Conservation (phyloP, 2,329 filamentous ascomycete genomes). For the Penicillium sp. region DNA sequence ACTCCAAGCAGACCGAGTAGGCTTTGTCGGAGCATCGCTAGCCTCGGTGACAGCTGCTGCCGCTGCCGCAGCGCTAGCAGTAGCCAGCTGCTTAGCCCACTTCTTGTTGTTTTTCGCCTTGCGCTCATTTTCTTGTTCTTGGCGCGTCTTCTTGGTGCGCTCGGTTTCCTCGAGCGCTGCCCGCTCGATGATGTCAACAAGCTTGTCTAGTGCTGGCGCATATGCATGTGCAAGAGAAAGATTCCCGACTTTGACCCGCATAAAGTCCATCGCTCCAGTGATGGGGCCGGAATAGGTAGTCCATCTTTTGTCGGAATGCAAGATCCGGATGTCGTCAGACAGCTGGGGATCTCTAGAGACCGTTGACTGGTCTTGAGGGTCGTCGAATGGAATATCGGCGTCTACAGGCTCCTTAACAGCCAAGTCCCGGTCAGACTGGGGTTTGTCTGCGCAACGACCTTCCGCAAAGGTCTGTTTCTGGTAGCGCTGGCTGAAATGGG, state of each 20-base stretch:
- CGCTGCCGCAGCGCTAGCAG: conserved; percentile 6
- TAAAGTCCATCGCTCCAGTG: conserved; percentile 62
- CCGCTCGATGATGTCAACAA: conserved; percentile 48
- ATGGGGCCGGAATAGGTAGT: conserved; percentile 47
- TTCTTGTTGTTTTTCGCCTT: conserved; percentile 28
- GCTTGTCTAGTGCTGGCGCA: conserved; percentile 55
- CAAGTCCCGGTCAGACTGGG: conserved; percentile 7
- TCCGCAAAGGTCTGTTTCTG: conserved; percentile 64
- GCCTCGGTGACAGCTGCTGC: conserved; percentile 7
- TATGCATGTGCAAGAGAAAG: conserved; percentile 58
- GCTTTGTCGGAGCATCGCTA: conserved; percentile 6
- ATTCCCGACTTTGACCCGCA: conserved; percentile 61
- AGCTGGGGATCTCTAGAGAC: conserved; percentile 3
- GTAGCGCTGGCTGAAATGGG: conserved; percentile 94
- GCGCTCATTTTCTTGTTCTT: conserved; percentile 23
- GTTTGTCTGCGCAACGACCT: conserved; percentile 16
- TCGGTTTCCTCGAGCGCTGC: conserved; percentile 28
- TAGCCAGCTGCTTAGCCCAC: conserved; percentile 17
- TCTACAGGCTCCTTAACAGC: conserved; percentile 15
- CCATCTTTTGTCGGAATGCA: neutral
- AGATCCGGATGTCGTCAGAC: conserved; percentile 18
- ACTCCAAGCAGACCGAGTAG: conserved; percentile 30
- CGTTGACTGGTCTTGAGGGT: conserved; percentile 19
- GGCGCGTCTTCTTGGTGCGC: conserved; percentile 18
- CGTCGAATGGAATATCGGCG: conserved; percentile 31